phyloP scores from a whole-genome alignment of 2,329 filamentous ascomycete species.

The Bipolaris oryzae region DNA sequence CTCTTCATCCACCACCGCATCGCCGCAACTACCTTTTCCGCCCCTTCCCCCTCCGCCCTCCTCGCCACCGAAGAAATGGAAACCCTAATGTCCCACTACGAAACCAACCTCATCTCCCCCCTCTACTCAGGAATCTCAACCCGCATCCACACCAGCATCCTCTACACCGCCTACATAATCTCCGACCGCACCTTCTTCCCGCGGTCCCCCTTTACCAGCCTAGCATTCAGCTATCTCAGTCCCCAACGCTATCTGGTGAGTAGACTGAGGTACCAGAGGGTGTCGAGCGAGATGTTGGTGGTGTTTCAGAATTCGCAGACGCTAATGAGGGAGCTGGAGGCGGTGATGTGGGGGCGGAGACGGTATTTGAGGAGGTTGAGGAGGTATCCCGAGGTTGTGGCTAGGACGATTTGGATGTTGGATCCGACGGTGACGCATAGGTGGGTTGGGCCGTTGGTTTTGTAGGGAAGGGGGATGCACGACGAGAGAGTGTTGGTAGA shows the following conservation, averaged over 20 bases:
- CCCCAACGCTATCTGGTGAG: background rate
- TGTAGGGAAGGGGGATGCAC: background rate
- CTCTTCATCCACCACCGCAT: background rate
- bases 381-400: background rate
- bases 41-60: too few species aligned
- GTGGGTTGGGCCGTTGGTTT: background rate
- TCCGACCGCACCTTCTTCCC: background rate
- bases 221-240: background rate
- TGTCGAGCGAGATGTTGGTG: background rate
- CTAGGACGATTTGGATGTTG: background rate
- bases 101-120: background rate
- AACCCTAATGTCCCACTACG: background rate
- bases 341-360: background rate
- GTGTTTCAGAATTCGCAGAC: background rate
- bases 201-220: too few species aligned
- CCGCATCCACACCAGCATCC: background rate
- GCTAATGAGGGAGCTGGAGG: background rate
- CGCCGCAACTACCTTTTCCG: background rate
- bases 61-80: background rate
- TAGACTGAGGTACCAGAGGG: background rate
- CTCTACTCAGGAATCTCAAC: background rate
- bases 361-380: background rate
- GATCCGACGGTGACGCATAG: background rate
- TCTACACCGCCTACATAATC: background rate
- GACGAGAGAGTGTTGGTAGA: background rate